Base-by-base conservation (phyloP, 140 eudicot genomes). In the Cichorium intybus region DNA sequence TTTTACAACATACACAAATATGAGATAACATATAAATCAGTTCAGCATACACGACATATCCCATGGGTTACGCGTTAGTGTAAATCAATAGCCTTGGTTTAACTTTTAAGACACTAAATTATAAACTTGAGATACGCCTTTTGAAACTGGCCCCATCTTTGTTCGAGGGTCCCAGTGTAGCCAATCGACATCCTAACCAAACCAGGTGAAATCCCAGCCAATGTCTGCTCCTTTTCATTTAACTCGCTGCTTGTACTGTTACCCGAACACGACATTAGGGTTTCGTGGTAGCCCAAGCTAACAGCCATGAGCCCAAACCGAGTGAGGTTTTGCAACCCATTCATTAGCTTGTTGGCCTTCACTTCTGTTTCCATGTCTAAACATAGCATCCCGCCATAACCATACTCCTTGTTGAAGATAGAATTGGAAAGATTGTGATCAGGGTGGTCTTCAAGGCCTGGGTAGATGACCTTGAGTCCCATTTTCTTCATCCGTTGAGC, bases 181-280 rank as follows among this genome's bases (percentile, higher is more conserved):
- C 99, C 99, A 17, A 89, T 72, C 0, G 99, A 93, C 97, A 93
- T 93, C 75, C 99, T 80, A 18, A 93, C 81, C 56, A 93, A 75
- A 6, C 99, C 99, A 1, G 99, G 97, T 5, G 99, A 86, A 24
- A 94, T 86, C 0, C 99, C 99, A 0, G 99, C 99, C 24, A 77
- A 28, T 0, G 58, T 67, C 49, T 84, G 84, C 86, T 94, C 99
- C 11, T 77, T 81, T 1, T 56, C 84, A 37, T 74, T 86, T 85
- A 94, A 7, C 45, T 94, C 99, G 24, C 99, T 94, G 23, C 99
- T 94, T 0, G 99, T 94, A 71, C 97, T 88, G 35, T 85, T 84
- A n/a, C 99, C 97, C 5, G 99, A 94, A 78, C 99, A 94, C 6
- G 99, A 94, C 97, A 94, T 94, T 11, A 94, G 90, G 3, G 99